Base-by-base conservation (phyloP, 352 stramenopile species). In the Aphanomyces euteiches region DNA sequence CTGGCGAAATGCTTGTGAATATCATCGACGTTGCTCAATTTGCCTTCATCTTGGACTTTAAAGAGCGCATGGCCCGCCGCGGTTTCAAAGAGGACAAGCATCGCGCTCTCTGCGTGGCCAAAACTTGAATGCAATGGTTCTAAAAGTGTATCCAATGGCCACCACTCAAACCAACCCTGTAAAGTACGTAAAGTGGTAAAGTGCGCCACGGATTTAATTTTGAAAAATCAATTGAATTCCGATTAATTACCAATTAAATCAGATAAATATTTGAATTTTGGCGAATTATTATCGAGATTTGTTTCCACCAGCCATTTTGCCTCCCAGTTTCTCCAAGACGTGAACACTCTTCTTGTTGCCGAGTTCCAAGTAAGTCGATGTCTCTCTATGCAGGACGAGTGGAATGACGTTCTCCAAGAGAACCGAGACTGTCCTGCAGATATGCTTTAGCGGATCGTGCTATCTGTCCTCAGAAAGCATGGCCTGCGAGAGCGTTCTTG, bases 31-130 rank as follows among this genome's bases (percentile, higher is more conserved):
- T 85, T 93, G 68, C 87, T 80, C 45, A 98, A 60, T 79, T 97
- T 98, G 71, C 86, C 85, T 73, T 98, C 92, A 77, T 98, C 90
- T 78, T 96, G 84, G 72, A 99, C 95, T 89, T 99, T 99, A 77
- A 99, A 99, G 37, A 99, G 87, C 69, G 97, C 98, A 80, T 99
- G 98, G 50, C 98, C 98, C 67, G 96, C 97, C 17, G 97, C 93
- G 43, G 98, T 99, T 81, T 99, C 98, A 76, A 99, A 99, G 41
- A 99, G 84, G 71, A 99, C 94, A 69, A 99, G 86, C 97, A 99
- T 99, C 47, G 28, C 28, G 28, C 28, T 28, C 28, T 28, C 28
- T 28, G 28, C 28, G 28, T 61, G 15, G 54, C n/a, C 50, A 34
- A 34, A 34, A 19, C 28, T 58, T 58, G n/a, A 19, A 58, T 58